phyloP scores from a whole-genome alignment of 2,329 filamentous ascomycete species.

The Penicillium concentricum region DNA sequence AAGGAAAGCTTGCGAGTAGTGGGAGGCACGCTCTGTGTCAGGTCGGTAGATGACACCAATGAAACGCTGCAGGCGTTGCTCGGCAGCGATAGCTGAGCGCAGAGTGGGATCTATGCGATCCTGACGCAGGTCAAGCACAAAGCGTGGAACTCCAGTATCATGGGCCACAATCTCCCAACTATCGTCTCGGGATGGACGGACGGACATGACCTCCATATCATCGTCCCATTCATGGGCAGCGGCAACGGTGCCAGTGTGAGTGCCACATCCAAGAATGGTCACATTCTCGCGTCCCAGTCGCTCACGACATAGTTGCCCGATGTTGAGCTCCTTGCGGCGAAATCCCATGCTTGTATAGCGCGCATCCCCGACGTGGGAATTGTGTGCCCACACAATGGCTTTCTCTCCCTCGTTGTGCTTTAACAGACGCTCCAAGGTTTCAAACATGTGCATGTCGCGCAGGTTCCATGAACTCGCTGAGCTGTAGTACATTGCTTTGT shows the following conservation, averaged over 20 bases:
- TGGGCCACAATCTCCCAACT: constrained; percentile 54
- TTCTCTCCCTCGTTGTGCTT: constrained; percentile 43
- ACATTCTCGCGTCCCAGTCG: constrained; percentile 42
- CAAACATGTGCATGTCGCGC: constrained; percentile 54
- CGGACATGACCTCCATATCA: constrained; percentile 52
- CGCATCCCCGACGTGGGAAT: constrained; percentile 56
- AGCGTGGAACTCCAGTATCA: constrained; percentile 45
- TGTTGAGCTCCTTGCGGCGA: constrained; percentile 47
- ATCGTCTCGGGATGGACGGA: constrained; percentile 46
- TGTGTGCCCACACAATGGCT: constrained; percentile 56
- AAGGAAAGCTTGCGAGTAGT: constrained; percentile 50
- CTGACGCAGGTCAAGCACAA: constrained; percentile 49
- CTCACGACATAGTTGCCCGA: constrained; percentile 56
- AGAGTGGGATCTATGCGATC: constrained; percentile 36
- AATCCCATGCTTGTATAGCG: constrained; percentile 52
- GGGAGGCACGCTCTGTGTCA: constrained; percentile 50
- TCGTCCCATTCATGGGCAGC: constrained; percentile 53
- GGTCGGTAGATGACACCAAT: constrained; percentile 56
- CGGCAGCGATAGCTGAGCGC: constrained; percentile 37
- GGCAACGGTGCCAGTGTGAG: constrained; percentile 53
- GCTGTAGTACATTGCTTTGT: constrained; percentile 54
- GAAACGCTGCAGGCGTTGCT: constrained; percentile 49
- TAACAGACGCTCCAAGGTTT: constrained; percentile 47
- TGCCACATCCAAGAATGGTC: constrained; percentile 49
- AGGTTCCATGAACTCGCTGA: constrained; percentile 52